Percentiles rank a stretch among this genome's conserved stretches.
These are phyloP conservation scores for Wickerhamiella parazyma DNA, from an alignment of 805 yeast species.

Conservation along the genomic window DNA sequence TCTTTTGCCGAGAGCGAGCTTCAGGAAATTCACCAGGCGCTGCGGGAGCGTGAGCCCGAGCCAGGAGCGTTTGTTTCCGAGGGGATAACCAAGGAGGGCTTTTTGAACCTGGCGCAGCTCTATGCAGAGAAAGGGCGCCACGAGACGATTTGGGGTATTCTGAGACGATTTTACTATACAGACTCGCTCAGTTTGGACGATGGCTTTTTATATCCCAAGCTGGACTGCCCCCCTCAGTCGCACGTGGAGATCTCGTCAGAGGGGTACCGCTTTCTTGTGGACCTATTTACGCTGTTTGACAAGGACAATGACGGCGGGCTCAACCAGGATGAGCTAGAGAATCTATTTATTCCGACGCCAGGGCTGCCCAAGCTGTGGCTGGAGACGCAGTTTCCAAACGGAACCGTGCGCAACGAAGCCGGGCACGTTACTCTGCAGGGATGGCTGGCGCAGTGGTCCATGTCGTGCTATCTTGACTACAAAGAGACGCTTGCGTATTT, in stretches of 20 bases:
- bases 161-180: constrained; percentile 79
- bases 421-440: constrained; percentile 91
- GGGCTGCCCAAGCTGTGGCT: constrained; percentile 84
- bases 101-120: constrained; percentile 58
- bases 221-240: constrained; percentile 59
- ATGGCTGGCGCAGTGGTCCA: constrained; percentile 98
- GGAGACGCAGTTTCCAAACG: constrained; percentile 69
- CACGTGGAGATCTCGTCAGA: constrained; percentile 86
- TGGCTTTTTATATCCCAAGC: constrained; percentile 58
- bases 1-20: constrained; percentile 31
- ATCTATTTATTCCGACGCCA: constrained; percentile 78
- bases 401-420: constrained; percentile 80
- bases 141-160: constrained; percentile 93
- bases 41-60: constrained; percentile 26
- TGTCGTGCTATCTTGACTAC: constrained; percentile 81
- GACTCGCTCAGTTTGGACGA: constrained; percentile 80
- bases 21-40: constrained; percentile 29
- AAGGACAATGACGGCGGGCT: constrained; percentile 95
- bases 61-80: constrained; percentile 12
- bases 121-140: constrained; percentile 89
- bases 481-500: constrained; percentile 75
- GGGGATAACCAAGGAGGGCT: constrained; percentile 65
- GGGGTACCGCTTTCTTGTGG: constrained; percentile 87
- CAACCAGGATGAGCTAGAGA: constrained; percentile 52
- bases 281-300: constrained; percentile 74